phyloP scores from a whole-genome alignment of 2,329 filamentous ascomycete genomes.

The Botryotinia narcissicola region DNA sequence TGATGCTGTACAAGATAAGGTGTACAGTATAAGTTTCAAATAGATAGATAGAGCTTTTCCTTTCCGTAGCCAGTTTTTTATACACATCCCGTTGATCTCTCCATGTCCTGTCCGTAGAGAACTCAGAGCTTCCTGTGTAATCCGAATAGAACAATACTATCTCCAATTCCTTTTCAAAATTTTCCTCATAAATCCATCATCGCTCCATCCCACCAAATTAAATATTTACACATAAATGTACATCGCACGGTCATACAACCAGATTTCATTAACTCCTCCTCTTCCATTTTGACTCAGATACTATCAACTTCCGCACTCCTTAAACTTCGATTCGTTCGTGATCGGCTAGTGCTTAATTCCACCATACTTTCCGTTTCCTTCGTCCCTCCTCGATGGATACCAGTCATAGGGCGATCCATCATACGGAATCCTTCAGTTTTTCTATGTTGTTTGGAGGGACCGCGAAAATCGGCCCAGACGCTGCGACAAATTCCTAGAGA shows the following conservation, averaged over 20 bases:
- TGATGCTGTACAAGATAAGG: neutral
- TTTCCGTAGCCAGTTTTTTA: neutral
- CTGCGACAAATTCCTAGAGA: conserved; percentile 46
- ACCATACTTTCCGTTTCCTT: conserved; percentile 10
- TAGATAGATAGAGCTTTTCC: neutral
- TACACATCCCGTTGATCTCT: neutral
- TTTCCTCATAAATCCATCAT: neutral
- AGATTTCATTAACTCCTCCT: neutral
- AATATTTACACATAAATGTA: neutral
- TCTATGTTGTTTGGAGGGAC: neutral
- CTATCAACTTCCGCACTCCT: conserved; percentile 1
- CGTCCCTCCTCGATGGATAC: neutral
- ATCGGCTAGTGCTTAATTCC: conserved; percentile 9
- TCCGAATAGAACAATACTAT: neutral
- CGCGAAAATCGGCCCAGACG: conserved; percentile 6
- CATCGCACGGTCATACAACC: neutral
- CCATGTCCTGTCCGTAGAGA: neutral
- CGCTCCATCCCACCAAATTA: too few species aligned
- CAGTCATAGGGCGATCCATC: conserved; percentile 4
- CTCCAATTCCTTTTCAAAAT: neutral
- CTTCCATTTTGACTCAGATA: neutral
- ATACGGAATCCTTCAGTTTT: conserved; percentile 4
- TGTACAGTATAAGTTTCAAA: neutral
- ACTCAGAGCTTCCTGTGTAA: neutral
- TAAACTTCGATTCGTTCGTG: neutral